Conservation (phyloP, 1,284 basidiomycete genomes). For the Tilletia setariae region DNA sequence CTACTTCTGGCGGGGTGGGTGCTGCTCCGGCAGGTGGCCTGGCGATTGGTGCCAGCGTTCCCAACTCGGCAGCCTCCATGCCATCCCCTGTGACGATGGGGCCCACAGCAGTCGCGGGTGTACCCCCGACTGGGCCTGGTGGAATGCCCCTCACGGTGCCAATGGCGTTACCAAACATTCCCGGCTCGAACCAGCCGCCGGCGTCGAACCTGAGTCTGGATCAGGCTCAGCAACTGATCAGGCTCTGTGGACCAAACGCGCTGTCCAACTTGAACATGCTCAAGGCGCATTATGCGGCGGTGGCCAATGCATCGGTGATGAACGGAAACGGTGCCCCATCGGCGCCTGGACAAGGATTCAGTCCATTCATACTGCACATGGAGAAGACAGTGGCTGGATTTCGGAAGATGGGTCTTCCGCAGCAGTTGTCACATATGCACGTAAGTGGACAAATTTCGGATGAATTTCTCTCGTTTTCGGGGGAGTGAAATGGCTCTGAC, state of each 20-base stretch:
- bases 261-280: constrained; percentile 12
- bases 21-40: neutral
- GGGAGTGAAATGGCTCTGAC: too few relatives aligned
- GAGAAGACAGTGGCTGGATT: constrained; percentile 10
- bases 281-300: constrained; percentile 1
- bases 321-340: neutral
- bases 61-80: neutral
- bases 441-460: too few relatives aligned
- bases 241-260: constrained; percentile 3
- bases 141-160: too few relatives aligned
- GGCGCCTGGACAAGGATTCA: neutral
- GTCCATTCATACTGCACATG: neutral
- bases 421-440: constrained; percentile 8
- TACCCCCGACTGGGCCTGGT: too few relatives aligned
- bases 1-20: too few relatives aligned
- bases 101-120: too few relatives aligned
- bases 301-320: neutral
- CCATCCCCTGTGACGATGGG: neutral
- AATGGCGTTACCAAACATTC: neutral
- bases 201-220: neutral
- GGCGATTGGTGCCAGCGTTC: neutral
- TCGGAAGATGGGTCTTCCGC: neutral
- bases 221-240: neutral
- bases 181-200: neutral
- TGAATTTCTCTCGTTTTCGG: too few relatives aligned